Conservation (phyloP, 495 filamentous ascomycete genomes). For the Extremus antarcticus region DNA sequence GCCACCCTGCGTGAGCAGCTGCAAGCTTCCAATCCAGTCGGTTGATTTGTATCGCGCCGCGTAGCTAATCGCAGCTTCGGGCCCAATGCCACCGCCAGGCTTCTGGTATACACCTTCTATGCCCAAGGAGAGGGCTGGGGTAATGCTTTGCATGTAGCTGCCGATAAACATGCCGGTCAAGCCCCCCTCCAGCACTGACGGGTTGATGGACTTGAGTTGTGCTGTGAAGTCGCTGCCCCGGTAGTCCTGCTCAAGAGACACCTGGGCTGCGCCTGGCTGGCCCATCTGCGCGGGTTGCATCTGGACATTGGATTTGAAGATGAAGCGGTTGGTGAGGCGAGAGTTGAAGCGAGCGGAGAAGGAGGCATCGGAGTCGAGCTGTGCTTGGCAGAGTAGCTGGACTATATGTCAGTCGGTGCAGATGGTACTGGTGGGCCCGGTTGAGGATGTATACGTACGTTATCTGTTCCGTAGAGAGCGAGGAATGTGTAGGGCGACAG, state of each 20-base stretch:
- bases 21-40: constrained; percentile 84
- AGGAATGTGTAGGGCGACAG: constrained; percentile 90
- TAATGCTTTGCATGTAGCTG: constrained; percentile 88
- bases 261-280: constrained; percentile 56
- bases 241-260: constrained; percentile 90
- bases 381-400: constrained; percentile 91
- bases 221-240: constrained; percentile 84
- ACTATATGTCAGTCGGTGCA: not conserved
- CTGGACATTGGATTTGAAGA: constrained; percentile 77
- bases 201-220: constrained; percentile 83
- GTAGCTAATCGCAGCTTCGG: constrained; percentile 78
- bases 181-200: constrained; percentile 81
- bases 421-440: not conserved
- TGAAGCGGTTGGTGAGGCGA: constrained; percentile 63
- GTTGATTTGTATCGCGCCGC: constrained; percentile 76
- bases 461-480: constrained; percentile 81
- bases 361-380: constrained; percentile 77
- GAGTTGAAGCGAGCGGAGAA: constrained; percentile 81
- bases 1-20: constrained; percentile 72
- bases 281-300: constrained; percentile 46
- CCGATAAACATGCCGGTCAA: constrained; percentile 91
- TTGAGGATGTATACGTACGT: constrained; percentile 50
- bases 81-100: constrained; percentile 59
- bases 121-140: constrained; percentile 76
- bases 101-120: constrained; percentile 92